A percentile compares a stretch with the other conserved stretches of the same genome.
These are phyloP conservation scores for Pythium aquatile DNA, from an alignment of 352 stramenopile genomes.

Conservation along the genomic window DNA sequence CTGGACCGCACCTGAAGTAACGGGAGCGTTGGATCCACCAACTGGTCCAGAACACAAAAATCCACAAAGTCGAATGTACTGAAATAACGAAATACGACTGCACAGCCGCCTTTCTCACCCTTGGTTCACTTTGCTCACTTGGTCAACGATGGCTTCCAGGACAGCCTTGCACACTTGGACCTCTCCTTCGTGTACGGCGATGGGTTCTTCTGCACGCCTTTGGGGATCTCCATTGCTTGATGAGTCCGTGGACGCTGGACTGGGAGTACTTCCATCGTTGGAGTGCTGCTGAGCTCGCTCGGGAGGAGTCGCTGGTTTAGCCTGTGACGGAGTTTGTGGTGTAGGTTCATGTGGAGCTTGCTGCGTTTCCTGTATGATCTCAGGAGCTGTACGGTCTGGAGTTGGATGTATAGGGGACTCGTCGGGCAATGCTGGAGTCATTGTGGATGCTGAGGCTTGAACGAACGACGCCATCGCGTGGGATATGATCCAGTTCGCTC, in stretches of 20 bases:
- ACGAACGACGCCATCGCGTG: neutral
- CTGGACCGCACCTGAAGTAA: slow-evolving; percentile 5
- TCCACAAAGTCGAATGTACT: slow-evolving; percentile 1
- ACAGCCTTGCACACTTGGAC: neutral
- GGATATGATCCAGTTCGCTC: slow-evolving; percentile 1
- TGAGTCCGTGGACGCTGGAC: neutral
- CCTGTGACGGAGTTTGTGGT: too few species aligned
- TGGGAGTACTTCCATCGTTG: neutral
- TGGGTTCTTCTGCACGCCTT: neutral
- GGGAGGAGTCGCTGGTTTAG: too few species aligned
- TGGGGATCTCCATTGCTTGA: neutral
- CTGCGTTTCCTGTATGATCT: too few species aligned
- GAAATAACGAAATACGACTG: neutral
- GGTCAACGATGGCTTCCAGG: neutral
- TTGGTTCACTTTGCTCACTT: neutral
- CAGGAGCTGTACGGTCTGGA: neutral
- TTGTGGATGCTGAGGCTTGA: neutral
- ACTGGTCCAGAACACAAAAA: slow-evolving; percentile 1
- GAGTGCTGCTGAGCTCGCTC: neutral
- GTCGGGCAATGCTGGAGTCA: neutral
- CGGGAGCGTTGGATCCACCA: neutral
- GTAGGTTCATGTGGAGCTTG: too few species aligned
- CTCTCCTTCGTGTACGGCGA: neutral
- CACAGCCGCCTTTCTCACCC: too few species aligned
- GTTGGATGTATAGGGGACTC: neutral